A percentile compares a stretch with the other conserved stretches of the same genome.
phyloP scores from a whole-genome alignment of 495 filamentous ascomycete genomes.

The Podospora conica region DNA sequence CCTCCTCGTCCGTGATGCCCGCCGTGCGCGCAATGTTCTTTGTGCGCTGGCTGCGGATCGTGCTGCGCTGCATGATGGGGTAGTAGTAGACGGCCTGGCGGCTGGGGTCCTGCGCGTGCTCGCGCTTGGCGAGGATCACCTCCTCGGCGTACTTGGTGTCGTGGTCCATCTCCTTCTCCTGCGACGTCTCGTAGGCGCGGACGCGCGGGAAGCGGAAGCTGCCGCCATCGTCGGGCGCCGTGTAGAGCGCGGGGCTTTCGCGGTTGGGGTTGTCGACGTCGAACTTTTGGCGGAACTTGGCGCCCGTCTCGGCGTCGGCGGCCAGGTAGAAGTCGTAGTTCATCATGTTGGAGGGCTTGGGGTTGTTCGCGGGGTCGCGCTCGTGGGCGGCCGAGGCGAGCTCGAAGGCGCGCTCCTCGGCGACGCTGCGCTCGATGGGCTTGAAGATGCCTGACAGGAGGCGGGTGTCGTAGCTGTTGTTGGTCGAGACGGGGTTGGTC shows the following conservation, averaged over 20 bases:
- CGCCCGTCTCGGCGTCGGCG: conserved; percentile 47
- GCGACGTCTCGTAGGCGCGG: conserved; percentile 76
- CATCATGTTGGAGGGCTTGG: conserved; percentile 56
- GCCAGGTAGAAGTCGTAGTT: conserved; percentile 81
- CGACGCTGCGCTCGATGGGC: conserved; percentile 50
- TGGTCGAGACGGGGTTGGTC: conserved; percentile 64
- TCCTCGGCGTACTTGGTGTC: conserved; percentile 56
- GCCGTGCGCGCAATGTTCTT: conserved; percentile 48
- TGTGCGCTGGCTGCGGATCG: conserved; percentile 49
- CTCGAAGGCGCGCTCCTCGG: conserved; percentile 45
- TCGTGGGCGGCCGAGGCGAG: conserved; percentile 54
- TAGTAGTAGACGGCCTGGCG: conserved; percentile 80
- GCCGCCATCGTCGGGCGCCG: conserved; percentile 40
- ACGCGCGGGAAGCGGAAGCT: conserved; percentile 69
- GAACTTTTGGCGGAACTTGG: conserved; percentile 67
- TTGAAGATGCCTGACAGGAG: conserved; percentile 74
- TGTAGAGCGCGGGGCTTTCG: conserved; percentile 63
- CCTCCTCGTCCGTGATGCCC: conserved; percentile 37
- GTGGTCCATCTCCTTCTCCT: conserved; percentile 59
- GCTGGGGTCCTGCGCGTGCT: conserved; percentile 30
- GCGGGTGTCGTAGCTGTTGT: conserved; percentile 63
- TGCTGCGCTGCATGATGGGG: conserved; percentile 64
- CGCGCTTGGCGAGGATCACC: conserved; percentile 45
- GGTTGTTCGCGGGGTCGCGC: conserved; percentile 53
- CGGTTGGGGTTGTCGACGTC: conserved; percentile 61